Evolutionary conservation across 1,284 basidiomycete species (phyloP), one percentile per base, ranked within the genome.

Genomic region (Athelia sp.): DNA sequence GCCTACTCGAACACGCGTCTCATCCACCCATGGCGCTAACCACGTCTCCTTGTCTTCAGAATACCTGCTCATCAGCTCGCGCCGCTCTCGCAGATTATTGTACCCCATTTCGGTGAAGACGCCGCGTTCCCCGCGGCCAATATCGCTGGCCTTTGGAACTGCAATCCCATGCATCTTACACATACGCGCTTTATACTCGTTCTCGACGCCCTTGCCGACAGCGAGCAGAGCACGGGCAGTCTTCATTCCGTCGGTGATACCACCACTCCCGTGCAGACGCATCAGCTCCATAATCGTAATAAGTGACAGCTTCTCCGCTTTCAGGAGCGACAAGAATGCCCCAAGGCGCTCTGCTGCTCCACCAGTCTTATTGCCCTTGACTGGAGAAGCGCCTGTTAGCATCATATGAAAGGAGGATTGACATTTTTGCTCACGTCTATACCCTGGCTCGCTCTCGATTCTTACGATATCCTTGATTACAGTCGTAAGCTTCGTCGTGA

Each of bases 281-380:
- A 98, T 91, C 47, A 95, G 66, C 65, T 98, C 94, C 31, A 96
- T 76, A 54, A 98, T 92, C 3, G 90, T 90, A 61, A 98, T 86
- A 19, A 98, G 75, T 0, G 93, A 93, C 9, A 98, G 76, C 53
- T 88, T 89, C 46, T 90, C 82, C 0, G 87, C 74, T 13, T 84
- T 79, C 18, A 99, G 74, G 0, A 95, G 78, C 1, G 76, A 71
- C 8, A 98, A 71, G 70, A 94, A 96, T 1, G 88, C 79, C 10
- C 66, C 70, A 24, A 81, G 60, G 47, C 57, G 60, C 11, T 29
- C 26, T 6, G 6, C 26, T 13, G 26, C 4, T 29, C 48, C 43
- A 10, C 54, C 53, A 47, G 35, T 43, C 34, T 10, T 54, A 38
- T 38, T 31, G 47, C 22, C 51, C 55, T 22, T 54, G 36, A 50